These are phyloP conservation scores for Circinella minor DNA, from an alignment of 371 early-diverging fungal species.

Conservation along the genomic window DNA sequence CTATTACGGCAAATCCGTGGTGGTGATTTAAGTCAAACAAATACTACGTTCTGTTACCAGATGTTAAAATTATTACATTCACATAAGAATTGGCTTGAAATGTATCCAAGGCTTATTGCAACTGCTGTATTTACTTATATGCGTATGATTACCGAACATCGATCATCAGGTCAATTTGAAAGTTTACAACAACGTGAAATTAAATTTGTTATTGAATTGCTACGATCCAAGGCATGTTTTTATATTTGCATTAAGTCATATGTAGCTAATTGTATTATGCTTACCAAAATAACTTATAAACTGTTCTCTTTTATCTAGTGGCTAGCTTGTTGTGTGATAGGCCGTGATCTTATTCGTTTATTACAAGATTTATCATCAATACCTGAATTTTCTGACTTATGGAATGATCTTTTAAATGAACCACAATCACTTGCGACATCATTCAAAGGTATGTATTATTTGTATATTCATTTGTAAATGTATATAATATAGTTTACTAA, in stretches of 20 bases:
- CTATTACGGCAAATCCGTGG: constrained; percentile 69
- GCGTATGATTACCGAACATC: constrained; percentile 66
- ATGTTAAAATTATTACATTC: constrained; percentile 55
- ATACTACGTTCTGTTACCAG: constrained; percentile 57
- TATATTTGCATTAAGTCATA: background rate
- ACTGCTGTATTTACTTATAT: constrained; percentile 63
- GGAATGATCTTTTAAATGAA: constrained; percentile 58
- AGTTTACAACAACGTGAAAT: constrained; percentile 62
- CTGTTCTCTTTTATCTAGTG: constrained; percentile 32
- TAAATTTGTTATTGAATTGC: constrained; percentile 50
- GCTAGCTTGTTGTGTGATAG: constrained; percentile 65
- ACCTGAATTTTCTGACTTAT: constrained; percentile 65
- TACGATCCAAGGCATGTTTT: constrained; percentile 57
- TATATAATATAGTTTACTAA: background rate
- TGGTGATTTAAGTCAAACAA: constrained; percentile 60
- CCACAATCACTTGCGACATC: constrained; percentile 64
- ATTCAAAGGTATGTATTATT: constrained; percentile 46
- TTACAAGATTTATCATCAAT: constrained; percentile 67
- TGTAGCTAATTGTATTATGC: too few species aligned
- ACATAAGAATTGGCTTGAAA: constrained; percentile 55
- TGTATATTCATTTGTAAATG: too few species aligned
- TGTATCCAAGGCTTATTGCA: constrained; percentile 57
- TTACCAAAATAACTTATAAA: too few species aligned
- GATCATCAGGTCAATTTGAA: constrained; percentile 38
- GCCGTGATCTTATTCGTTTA: constrained; percentile 74